Evolutionary conservation across 2,329 filamentous ascomycete genomes (phyloP).

Genomic region (Sodiomyces alkalinus): DNA sequence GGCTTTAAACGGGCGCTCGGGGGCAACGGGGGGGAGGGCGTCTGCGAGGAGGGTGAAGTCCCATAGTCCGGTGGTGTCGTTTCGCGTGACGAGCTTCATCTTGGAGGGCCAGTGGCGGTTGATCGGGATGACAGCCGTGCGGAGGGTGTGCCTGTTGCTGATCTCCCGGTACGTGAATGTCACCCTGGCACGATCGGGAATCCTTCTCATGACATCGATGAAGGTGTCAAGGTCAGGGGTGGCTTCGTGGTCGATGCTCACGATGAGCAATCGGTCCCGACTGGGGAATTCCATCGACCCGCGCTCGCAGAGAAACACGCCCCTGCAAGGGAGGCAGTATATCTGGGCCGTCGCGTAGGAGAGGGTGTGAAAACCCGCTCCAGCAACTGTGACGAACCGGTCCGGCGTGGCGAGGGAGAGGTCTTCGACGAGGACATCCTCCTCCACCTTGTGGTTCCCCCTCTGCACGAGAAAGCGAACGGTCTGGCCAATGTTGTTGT

Average conservation of each 20-base stretch:
- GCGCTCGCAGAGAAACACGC: constrained; percentile 87
- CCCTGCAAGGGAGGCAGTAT: constrained; percentile 82
- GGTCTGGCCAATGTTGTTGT: constrained; percentile 67
- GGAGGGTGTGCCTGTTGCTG: constrained; percentile 81
- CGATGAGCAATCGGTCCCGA: constrained; percentile 80
- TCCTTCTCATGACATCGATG: constrained; percentile 74
- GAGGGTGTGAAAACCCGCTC: constrained; percentile 85
- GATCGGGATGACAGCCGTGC: constrained; percentile 82
- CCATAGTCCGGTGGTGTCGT: constrained; percentile 83
- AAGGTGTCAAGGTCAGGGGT: constrained; percentile 80
- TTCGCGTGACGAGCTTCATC: constrained; percentile 84
- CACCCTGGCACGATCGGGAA: constrained; percentile 69
- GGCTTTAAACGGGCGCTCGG: too few species aligned
- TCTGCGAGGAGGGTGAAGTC: constrained; percentile 81
- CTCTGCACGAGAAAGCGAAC: constrained; percentile 74
- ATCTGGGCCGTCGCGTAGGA: constrained; percentile 94
- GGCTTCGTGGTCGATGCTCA: constrained; percentile 81
- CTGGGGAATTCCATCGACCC: constrained; percentile 92
- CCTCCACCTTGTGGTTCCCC: constrained; percentile 72
- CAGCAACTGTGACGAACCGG: constrained; percentile 85
- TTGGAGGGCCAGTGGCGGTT: constrained; percentile 93
- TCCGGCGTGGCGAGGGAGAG: constrained; percentile 91
- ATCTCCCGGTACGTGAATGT: constrained; percentile 95
- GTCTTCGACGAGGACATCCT: constrained; percentile 74
- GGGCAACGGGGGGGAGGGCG: constrained; percentile 61